Evolutionary conservation across 148 eudicot genomes (phyloP).

Genomic region (Vaccinium macrocarpon): DNA sequence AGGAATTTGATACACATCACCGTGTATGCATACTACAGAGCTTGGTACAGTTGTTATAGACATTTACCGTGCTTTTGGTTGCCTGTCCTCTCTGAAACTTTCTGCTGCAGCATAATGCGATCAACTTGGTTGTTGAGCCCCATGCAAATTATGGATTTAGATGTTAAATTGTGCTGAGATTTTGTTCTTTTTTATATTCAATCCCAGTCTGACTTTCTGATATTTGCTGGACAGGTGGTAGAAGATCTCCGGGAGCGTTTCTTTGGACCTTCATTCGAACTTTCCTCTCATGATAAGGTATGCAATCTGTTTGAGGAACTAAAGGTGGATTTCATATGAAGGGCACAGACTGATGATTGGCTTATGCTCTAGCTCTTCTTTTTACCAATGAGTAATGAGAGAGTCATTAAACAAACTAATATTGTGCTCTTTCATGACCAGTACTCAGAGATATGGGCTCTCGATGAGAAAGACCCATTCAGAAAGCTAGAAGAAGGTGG

Average conservation of each 20-base stretch:
- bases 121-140: neutral
- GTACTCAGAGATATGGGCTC: slow-evolving; percentile 90
- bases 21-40: neutral
- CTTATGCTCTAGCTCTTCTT: neutral
- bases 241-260: slow-evolving; percentile 80
- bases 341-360: neutral
- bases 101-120: neutral
- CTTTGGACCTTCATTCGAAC: slow-evolving; percentile 86
- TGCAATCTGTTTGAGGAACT: slow-evolving; percentile 11
- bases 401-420: neutral
- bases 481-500: slow-evolving; percentile 82
- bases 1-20: neutral
- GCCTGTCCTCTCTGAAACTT: neutral
- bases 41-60: neutral
- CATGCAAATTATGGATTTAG: neutral
- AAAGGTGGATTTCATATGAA: neutral
- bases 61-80: neutral
- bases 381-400: neutral
- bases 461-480: slow-evolving; percentile 80
- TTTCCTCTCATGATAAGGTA: slow-evolving; percentile 73
- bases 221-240: slow-evolving; percentile 42
- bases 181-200: neutral
- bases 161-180: neutral
- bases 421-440: slow-evolving; percentile 18
- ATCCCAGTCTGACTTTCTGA: slow-evolving; percentile 8